A percentile compares a stretch with the other conserved stretches of the same genome.
Conservation (phyloP, 805 yeast genomes). For the Ascoidea asiatica region DNA sequence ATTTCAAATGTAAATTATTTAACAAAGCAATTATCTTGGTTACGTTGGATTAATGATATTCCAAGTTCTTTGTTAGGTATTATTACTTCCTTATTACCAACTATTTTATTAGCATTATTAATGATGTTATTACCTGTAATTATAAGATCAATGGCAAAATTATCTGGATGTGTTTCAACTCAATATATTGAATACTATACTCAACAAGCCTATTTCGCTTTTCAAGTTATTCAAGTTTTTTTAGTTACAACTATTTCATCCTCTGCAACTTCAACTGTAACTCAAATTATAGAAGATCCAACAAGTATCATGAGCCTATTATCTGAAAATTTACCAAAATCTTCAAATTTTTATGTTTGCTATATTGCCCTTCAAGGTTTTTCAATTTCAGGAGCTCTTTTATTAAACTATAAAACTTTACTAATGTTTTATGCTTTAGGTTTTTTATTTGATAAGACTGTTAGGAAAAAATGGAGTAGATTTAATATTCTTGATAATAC, state of each 20-base stretch:
- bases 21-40: constrained; percentile 40
- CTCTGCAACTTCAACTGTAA: constrained; percentile 55
- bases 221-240: constrained; percentile 60
- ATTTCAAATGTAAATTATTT: constrained; percentile 54
- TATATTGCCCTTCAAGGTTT: constrained; percentile 60
- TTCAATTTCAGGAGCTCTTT: constrained; percentile 47
- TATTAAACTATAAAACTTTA: constrained; percentile 48
- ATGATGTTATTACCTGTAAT: constrained; percentile 56
- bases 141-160: constrained; percentile 47
- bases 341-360: constrained; percentile 62
- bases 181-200: constrained; percentile 52
- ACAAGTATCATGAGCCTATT: constrained; percentile 40
- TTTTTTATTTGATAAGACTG: constrained; percentile 41
- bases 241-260: constrained; percentile 59
- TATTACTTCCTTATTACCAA: constrained; percentile 57
- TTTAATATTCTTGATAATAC: constrained; percentile 38
- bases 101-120: constrained; percentile 47
- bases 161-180: constrained; percentile 41
- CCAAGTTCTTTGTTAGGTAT: constrained; percentile 45
- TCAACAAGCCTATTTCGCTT: constrained; percentile 56
- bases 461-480: constrained; percentile 54
- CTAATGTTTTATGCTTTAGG: constrained; percentile 49
- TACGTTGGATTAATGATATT: constrained; percentile 41
- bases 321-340: constrained; percentile 56
- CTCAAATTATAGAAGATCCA: constrained; percentile 48